These are phyloP conservation scores for Thelonectria rubi DNA, from an alignment of 2,329 filamentous ascomycete genomes.

Conservation along the genomic window DNA sequence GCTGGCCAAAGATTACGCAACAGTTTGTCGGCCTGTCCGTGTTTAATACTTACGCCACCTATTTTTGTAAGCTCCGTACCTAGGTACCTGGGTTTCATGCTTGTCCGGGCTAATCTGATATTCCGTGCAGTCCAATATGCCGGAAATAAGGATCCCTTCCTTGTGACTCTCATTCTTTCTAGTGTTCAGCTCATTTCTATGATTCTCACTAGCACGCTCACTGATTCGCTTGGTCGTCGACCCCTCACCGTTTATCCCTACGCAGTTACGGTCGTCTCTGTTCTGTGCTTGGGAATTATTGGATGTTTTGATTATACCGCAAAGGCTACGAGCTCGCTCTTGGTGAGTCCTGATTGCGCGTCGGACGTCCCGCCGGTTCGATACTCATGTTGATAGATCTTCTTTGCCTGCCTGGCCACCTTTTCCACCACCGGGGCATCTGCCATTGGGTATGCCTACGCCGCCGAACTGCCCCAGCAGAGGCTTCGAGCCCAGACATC, in stretches of 20 bases:
- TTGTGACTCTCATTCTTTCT: constrained; percentile 24
- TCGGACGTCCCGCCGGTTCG: accelerated
- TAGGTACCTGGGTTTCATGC: accelerated
- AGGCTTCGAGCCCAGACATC: constrained; percentile 23
- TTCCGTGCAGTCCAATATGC: constrained; percentile 24
- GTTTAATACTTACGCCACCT: constrained; percentile 30
- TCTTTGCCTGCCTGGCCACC: constrained; percentile 29
- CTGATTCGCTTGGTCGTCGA: constrained; percentile 24
- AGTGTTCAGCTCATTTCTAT: constrained; percentile 28
- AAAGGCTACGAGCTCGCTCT: constrained; percentile 26
- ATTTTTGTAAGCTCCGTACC: constrained; percentile 25
- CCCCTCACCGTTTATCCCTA: constrained; percentile 26
- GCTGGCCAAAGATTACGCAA: constrained; percentile 28
- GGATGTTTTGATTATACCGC: constrained; percentile 29
- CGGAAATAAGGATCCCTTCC: constrained; percentile 30
- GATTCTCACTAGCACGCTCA: constrained; percentile 24
- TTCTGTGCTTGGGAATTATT: constrained; percentile 27
- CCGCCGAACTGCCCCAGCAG: constrained; percentile 26
- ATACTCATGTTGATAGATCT: constrained; percentile 11
- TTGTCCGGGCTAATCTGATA: neutral
- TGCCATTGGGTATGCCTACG: constrained; percentile 27
- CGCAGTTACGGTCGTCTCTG: constrained; percentile 23
- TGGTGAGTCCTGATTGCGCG: neutral
- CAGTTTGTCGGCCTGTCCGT: constrained; percentile 30
- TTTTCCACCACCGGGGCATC: constrained; percentile 29